phyloP scores from a whole-genome alignment of 1,284 basidiomycete genomes.

The Golubevia sp. region DNA sequence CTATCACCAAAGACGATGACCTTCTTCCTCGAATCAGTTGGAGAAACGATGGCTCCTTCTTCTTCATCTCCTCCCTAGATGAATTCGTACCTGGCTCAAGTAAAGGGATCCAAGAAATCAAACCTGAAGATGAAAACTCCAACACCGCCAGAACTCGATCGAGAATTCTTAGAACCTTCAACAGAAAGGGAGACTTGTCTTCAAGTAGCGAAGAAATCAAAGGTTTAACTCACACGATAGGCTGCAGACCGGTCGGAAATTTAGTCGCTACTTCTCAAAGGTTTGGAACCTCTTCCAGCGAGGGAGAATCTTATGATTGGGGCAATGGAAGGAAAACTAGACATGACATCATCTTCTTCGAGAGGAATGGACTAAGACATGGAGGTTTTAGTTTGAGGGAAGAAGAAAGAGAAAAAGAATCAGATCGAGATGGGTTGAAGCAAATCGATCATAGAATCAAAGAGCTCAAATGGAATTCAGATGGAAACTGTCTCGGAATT shows the following conservation, averaged over 20 bases:
- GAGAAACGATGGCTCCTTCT: slow-evolving; percentile 89
- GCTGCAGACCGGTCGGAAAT: slow-evolving; percentile 85
- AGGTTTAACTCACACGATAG: slow-evolving; percentile 79
- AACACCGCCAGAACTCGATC: slow-evolving; percentile 68
- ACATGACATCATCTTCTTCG: slow-evolving; percentile 91
- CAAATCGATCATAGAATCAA: slow-evolving; percentile 68
- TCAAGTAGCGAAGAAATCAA: slow-evolving; percentile 82
- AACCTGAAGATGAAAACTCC: not conserved
- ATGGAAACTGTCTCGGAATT: slow-evolving; percentile 81
- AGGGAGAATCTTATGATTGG: slow-evolving; percentile 64
- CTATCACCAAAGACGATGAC: slow-evolving; percentile 73
- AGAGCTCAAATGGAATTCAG: slow-evolving; percentile 84
- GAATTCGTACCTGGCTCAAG: slow-evolving; percentile 15
- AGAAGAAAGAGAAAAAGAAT: slow-evolving; percentile 56
- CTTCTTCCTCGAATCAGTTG: slow-evolving; percentile 77
- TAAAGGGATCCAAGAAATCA: slow-evolving; percentile 1
- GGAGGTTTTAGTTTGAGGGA: slow-evolving; percentile 81
- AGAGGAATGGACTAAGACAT: slow-evolving; percentile 88
- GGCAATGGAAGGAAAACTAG: slow-evolving; percentile 62
- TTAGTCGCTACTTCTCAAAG: slow-evolving; percentile 81
- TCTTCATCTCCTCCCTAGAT: slow-evolving; percentile 78
- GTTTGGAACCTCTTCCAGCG: slow-evolving; percentile 73
- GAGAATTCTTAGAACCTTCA: slow-evolving; percentile 71
- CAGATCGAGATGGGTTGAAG: slow-evolving; percentile 31
- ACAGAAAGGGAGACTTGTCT: slow-evolving; percentile 74